Evolutionary conservation across 2,329 filamentous ascomycete species (phyloP), one percentile per base, ranked within the genome.

Genomic region (Botrytis fabae): DNA sequence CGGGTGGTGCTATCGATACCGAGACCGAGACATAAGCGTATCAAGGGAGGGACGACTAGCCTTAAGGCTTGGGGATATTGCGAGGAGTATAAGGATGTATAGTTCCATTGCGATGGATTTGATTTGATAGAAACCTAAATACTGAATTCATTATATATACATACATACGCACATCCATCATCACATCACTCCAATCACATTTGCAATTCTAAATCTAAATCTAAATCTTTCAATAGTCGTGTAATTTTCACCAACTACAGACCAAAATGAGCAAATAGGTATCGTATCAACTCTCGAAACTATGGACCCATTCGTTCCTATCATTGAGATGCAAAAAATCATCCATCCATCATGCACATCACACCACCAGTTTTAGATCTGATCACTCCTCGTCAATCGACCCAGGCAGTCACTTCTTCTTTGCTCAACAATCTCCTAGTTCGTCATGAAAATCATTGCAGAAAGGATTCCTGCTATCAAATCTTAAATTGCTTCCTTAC

Each of bases 201-300:
- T 40, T 18, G 14, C 60, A 42, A 62, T 18, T 35, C 5, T 32
- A 32, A 32, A 32, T 32, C 32, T 32, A 25, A 40, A 18, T 62
- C 25, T 10, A n/a, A 62, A 62, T n/a, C 38, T 40, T 59, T 32
- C 51, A 57, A 57, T 18, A n/a, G 25, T 54, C 48, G n/a, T 59
- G 57, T 59, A n/a, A 25, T 32, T 32, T 42, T 68, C 48, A 68
- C 64, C 4, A 54, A 42, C 35, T 42, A 68, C 48, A 40, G 8
- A 42, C 48, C 46, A 65, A 65, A 65, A 25, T 35, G 32, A 54
- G 46, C 64, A 68, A 68, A 54, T 68, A 68, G 64, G 64, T 68
- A 68, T 68, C 64, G 25, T 54, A 54, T 68, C 64, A 48, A 68
- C 64, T 68, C 46, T 68, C 64, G 54, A 68, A 57, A 68, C 48